A percentile compares a stretch with the other conserved stretches of the same genome.
These are phyloP conservation scores for Heterobasidion annosum DNA, from an alignment of 1,284 basidiomycete genomes.

Conservation along the genomic window DNA sequence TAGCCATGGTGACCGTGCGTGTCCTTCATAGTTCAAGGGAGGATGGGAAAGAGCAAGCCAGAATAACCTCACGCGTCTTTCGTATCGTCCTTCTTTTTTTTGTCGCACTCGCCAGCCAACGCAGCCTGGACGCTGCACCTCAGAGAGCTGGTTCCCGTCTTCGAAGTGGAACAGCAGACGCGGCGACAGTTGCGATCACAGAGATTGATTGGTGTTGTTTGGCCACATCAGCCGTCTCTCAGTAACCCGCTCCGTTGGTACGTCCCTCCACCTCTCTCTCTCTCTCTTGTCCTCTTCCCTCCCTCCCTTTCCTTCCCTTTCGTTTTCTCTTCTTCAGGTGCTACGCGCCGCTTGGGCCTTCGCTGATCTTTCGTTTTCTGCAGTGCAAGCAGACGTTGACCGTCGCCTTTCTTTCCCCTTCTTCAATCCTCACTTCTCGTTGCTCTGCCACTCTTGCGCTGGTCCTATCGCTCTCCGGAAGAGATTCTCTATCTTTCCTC, in stretches of 20 bases:
- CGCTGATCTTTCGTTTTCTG: constrained; percentile 20
- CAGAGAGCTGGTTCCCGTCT: background rate
- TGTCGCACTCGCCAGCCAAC: background rate
- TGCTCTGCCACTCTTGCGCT: constrained; percentile 18
- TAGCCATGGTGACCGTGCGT: background rate
- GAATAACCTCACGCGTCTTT: background rate
- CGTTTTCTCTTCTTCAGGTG: constrained; percentile 7
- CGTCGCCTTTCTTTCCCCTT: constrained; percentile 29
- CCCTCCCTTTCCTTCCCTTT: constrained; percentile 24
- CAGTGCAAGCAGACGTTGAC: constrained; percentile 45
- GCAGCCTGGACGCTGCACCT: background rate
- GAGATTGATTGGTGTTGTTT: background rate
- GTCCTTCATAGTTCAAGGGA: background rate
- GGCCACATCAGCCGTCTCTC: background rate
- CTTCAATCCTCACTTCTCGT: constrained; percentile 15
- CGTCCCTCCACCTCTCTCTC: constrained; percentile 15
- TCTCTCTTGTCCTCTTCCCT: constrained; percentile 19
- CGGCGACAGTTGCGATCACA: background rate
- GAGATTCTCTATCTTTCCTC: background rate
- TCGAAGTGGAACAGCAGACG: background rate
- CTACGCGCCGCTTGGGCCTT: constrained; percentile 7
- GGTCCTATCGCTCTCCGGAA: constrained; percentile 8
- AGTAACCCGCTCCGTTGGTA: constrained; percentile 6
- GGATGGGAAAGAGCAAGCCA: background rate
- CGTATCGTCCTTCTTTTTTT: background rate